Evolutionary conservation across 1,139 yeast species (phyloP), one percentile per base, ranked within the genome.

Genomic region (Hansenula anomala): DNA sequence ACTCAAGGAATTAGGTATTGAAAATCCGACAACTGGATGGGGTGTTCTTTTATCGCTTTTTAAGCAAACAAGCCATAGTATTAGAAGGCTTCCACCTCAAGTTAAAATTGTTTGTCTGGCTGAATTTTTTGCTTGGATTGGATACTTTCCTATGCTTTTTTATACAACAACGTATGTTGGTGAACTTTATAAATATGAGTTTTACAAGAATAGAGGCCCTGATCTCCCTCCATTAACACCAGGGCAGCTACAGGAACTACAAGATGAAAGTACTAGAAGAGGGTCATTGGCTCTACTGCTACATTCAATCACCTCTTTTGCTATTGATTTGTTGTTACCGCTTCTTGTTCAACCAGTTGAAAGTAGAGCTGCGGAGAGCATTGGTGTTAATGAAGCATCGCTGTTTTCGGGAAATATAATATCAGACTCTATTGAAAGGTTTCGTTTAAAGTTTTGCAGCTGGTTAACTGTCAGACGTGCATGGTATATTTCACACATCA

Each of bases 81-180:
- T 73, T 15, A 44, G 44, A 4, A 55, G 65, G 19, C 49, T 71
- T 11, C 69, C 76, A 3, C 63, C 65, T 4, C 75, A 68, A 44
- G 67, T 69, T 1, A 63, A 59, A 39, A 50, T 59, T 3, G 69
- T 71, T 4, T 71, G 76, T 40, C 54, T 52, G 37, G 67, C 71
- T 3, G 74, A 72, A 45, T 69, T 71, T 37, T 69, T 69, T 51
- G 77, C 77, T 1, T 72, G 77, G 77, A 65, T 72, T 25, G 78
- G 77, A 0, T 72, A 68, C 44, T 68, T 68, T 43, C 75, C 75
- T 2, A 64, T 70, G 67, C 48, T 72, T 9, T 71, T 71, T 40
- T 72, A 72, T 45, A 68, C 75, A 2, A 69, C 75, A 4, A 69
- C 75, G 0, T 71, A 69, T 47, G 75, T 71, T 31, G 76, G 76